These are phyloP conservation scores for Cephalotrichum gorgonifer DNA, from an alignment of 2,329 filamentous ascomycete genomes.

Conservation along the genomic window DNA sequence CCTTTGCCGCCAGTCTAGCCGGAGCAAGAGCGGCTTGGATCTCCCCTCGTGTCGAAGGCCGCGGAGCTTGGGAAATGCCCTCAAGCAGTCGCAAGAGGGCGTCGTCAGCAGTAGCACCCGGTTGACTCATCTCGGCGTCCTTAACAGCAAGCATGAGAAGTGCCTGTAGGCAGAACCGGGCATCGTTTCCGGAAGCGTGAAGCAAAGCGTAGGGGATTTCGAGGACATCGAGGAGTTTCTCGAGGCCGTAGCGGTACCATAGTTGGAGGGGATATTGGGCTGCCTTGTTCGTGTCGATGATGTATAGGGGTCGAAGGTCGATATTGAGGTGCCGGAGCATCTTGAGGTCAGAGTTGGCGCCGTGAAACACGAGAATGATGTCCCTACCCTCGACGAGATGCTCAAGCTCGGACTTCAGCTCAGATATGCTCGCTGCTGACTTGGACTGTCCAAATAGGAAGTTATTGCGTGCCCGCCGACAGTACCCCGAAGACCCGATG, in stretches of 20 bases:
- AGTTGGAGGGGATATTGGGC: slow-evolving; percentile 14
- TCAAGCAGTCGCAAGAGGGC: background rate
- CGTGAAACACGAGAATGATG: slow-evolving; percentile 4
- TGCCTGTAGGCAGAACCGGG: slow-evolving; percentile 14
- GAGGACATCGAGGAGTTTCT: slow-evolving; percentile 11
- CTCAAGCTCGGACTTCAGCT: slow-evolving; percentile 5
- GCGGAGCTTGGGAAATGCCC: background rate
- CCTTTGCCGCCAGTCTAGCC: background rate
- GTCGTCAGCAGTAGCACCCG: background rate
- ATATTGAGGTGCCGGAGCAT: slow-evolving; percentile 8
- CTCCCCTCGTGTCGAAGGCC: background rate
- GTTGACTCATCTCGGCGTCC: background rate
- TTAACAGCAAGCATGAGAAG: slow-evolving; percentile 10
- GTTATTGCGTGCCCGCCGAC: slow-evolving; percentile 8
- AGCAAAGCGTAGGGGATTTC: slow-evolving; percentile 9
- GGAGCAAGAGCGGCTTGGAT: background rate
- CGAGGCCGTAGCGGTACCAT: slow-evolving; percentile 12
- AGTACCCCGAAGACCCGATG: slow-evolving; percentile 3
- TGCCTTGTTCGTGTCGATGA: slow-evolving; percentile 15
- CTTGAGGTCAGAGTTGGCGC: slow-evolving; percentile 4
- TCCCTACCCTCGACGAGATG: slow-evolving; percentile 2
- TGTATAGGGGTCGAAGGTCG: slow-evolving; percentile 10
- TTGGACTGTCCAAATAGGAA: slow-evolving; percentile 6
- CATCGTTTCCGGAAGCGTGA: slow-evolving; percentile 17
- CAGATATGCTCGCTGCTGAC: slow-evolving; percentile 4